Evolutionary conservation across 805 yeast species (phyloP), one percentile per base, ranked within the genome.

Genomic region (Metschnikowia anglica): DNA sequence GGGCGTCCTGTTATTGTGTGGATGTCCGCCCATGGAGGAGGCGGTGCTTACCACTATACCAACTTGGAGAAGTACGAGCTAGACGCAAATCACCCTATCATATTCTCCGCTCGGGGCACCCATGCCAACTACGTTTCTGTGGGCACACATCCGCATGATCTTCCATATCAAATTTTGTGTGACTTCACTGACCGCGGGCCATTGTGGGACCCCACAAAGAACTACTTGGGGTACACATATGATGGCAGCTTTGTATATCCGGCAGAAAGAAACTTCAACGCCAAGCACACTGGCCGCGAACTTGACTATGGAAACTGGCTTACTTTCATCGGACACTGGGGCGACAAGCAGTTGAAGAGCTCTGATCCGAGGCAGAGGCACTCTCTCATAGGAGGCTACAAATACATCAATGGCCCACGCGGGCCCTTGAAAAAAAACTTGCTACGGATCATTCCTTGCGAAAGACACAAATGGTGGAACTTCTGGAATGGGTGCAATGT

Each of bases 21-120:
- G 98, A 85, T 93, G 95, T 83, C 95, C 21, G 98, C 97, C 0
- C 99, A 91, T 63, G 96, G 97, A 2, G 97, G 98, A 10, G 99
- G 99, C 6, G 84, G 89, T 23, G 97, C 96, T 0, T 91, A 84
- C 60, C 73, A 74, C 48, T 90, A 82, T 60, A 72, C 76, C n/a
- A 84, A 88, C 18, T 63, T 90, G 41, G 96, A 88, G 59, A 83
- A 80, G 54, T 69, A 76, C 47, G 74, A 70, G 37, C 53, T 60
- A 17, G 70, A 68, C 38, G 53, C 63, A 6, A 60, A 55, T 5
- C 75, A 71, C 52, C 97, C 98, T 0, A 74, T 89, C 16, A 77
- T 93, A 0, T 93, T 86, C 62, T 79, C 93, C 16, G 97, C 97
- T 0, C 73, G 97, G 49, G 99, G 99, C 0, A 91, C 99, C 0